A percentile compares a stretch with the other conserved stretches of the same genome.
Conservation (phyloP, 352 stramenopile genomes). For the Pythium rhizo-oryzae region DNA sequence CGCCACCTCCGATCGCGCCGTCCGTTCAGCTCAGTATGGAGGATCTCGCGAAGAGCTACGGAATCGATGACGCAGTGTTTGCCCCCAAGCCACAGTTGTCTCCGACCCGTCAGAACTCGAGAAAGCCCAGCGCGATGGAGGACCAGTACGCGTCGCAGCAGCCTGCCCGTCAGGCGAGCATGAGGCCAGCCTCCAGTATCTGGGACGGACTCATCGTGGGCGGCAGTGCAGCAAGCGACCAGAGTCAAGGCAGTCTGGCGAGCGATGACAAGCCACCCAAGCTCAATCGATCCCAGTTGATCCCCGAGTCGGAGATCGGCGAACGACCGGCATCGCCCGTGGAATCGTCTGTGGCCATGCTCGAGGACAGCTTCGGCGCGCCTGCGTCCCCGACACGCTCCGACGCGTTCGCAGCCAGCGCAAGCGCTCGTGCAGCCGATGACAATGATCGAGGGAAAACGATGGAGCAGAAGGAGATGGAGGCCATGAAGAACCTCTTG, state of each 20-base stretch:
- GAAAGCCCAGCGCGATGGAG: neutral
- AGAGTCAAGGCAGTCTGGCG: neutral
- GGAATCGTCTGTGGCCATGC: neutral
- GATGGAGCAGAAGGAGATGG: constrained; percentile 58
- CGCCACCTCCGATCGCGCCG: constrained; percentile 5
- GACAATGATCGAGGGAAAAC: constrained; percentile 34
- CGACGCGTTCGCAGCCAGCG: neutral
- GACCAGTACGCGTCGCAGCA: neutral
- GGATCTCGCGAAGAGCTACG: constrained; percentile 27
- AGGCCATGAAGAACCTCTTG: constrained; percentile 60
- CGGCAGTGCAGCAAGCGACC: neutral
- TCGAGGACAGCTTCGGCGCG: constrained; percentile 23
- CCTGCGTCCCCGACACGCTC: constrained; percentile 17
- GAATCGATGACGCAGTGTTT: constrained; percentile 15
- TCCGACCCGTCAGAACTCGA: neutral
- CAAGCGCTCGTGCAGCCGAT: neutral
- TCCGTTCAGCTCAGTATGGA: constrained; percentile 25
- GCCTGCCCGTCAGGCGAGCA: neutral
- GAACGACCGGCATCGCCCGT: constrained; percentile 4
- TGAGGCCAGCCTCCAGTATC: neutral
- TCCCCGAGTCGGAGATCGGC: constrained; percentile 4
- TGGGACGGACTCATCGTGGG: constrained; percentile 18
- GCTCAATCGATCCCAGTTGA: constrained; percentile 19
- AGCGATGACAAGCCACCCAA: constrained; percentile 15
- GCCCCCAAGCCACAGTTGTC: neutral